These are phyloP conservation scores for Combretum micranthum DNA, from an alignment of 345 rosid genomes.

Conservation along the genomic window DNA sequence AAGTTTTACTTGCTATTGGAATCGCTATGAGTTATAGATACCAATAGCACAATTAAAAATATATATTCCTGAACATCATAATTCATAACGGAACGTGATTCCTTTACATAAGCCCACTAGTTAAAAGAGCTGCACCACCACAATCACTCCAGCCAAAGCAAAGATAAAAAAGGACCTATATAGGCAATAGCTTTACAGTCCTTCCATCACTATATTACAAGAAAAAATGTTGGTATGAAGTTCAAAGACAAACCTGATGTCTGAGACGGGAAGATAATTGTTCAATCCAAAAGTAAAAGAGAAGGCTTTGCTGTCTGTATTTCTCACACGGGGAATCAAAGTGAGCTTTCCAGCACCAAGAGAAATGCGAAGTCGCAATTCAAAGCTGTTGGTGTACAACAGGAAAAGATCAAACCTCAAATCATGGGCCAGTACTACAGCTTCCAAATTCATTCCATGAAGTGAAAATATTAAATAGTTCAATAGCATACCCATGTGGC, in stretches of 20 bases:
- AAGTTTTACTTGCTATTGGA: too few species aligned
- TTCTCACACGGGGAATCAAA: conserved; percentile 88
- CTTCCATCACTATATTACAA: not conserved
- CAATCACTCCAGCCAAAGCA: not conserved
- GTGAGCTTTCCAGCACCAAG: conserved; percentile 74
- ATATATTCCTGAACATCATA: too few species aligned
- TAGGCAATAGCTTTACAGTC: not conserved
- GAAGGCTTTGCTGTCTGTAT: conserved; percentile 74
- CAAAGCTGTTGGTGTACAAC: conserved; percentile 55
- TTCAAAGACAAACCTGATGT: conserved; percentile 56
- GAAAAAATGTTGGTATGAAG: not conserved
- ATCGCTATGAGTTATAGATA: too few species aligned
- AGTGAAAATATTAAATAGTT: conserved; percentile 9
- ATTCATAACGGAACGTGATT: too few species aligned
- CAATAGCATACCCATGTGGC: conserved; percentile 62
- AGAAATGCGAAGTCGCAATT: conserved; percentile 76
- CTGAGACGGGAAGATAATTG: conserved; percentile 81
- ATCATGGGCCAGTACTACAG: not conserved
- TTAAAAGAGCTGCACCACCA: not conserved
- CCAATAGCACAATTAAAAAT: too few species aligned
- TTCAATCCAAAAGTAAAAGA: conserved; percentile 66
- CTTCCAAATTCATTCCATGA: not conserved
- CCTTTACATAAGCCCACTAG: too few species aligned
- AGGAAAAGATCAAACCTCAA: conserved; percentile 6
- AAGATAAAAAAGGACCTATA: too few species aligned